phyloP scores from a whole-genome alignment of 2,329 filamentous ascomycete species.

The Fusarium algeriense region DNA sequence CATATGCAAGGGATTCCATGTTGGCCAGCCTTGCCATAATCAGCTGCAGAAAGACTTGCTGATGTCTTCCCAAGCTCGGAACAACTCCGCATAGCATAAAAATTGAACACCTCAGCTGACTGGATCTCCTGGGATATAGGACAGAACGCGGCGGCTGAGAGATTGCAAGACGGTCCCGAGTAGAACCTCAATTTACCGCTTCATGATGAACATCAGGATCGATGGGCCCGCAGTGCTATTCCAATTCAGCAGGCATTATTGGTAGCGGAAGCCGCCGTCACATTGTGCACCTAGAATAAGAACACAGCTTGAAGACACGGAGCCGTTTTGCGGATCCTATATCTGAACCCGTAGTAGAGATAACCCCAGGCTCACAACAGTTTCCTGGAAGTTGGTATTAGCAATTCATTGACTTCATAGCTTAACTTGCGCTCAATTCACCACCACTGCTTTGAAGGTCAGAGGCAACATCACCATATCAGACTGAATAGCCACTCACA shows the following conservation, averaged over 20 bases:
- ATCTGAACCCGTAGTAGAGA: conserved; percentile 33
- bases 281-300: conserved; percentile 26
- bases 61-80: conserved; percentile 22
- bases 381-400: conserved; percentile 21
- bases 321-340: conserved; percentile 43
- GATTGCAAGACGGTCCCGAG: conserved; percentile 27
- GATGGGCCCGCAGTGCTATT: conserved; percentile 36
- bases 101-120: conserved; percentile 5
- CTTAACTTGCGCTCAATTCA: neutral
- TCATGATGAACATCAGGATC: conserved; percentile 36
- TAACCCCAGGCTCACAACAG: conserved; percentile 22
- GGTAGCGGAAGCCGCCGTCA: conserved; percentile 41
- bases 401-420: conserved; percentile 22
- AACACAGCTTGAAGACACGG: conserved; percentile 29
- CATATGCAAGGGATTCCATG: conserved; percentile 42
- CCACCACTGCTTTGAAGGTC: neutral
- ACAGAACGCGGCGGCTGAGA: conserved; percentile 17
- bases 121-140: neutral
- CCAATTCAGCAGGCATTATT: conserved; percentile 36
- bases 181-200: conserved; percentile 26
- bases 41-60: conserved; percentile 17
- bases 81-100: conserved; percentile 38
- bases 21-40: conserved; percentile 18
- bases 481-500: conserved; percentile 15
- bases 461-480: conserved; percentile 3